Percentiles rank a stretch among this genome's conserved stretches.
phyloP scores from a whole-genome alignment of 306 rosid genomes.

The Amphicarpaea edgeworthii region DNA sequence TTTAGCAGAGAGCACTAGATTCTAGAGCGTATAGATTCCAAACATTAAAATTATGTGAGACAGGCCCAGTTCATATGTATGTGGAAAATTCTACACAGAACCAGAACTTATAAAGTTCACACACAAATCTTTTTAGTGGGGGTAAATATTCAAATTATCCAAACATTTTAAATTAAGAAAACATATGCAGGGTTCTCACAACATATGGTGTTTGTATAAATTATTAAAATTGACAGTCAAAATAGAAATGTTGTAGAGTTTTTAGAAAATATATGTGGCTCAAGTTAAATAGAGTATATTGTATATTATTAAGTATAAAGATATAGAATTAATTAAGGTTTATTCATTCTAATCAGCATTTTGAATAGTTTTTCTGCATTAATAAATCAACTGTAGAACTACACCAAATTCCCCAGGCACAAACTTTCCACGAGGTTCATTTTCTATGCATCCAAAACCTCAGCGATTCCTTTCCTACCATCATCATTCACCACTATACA shows the following conservation, averaged over 20 bases:
- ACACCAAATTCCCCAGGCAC: too few relatives aligned
- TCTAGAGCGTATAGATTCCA: neutral
- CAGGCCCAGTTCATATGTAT: neutral
- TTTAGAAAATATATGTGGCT: too few relatives aligned
- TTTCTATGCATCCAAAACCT: too few relatives aligned
- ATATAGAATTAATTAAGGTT: too few relatives aligned
- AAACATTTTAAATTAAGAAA: neutral
- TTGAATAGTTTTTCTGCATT: too few relatives aligned
- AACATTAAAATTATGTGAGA: neutral
- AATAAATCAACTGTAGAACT: too few relatives aligned
- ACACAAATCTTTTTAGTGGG: neutral
- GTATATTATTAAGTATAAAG: too few relatives aligned
- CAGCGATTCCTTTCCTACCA: too few relatives aligned
- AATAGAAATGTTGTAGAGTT: neutral
- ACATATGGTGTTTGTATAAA: neutral
- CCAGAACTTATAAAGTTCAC: neutral
- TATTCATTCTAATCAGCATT: too few relatives aligned
- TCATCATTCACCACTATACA: too few relatives aligned
- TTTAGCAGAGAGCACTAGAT: neutral
- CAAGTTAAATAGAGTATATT: too few relatives aligned
- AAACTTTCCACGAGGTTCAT: too few relatives aligned
- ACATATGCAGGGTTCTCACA: neutral
- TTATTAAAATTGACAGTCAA: neutral
- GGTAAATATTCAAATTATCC: neutral
- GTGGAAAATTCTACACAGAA: slow-evolving; percentile 41